Evolutionary conservation across 192 early-diverging fungal genomes (phyloP), one percentile per base, ranked within the genome.

Genomic region (Backusella psychrophila): DNA sequence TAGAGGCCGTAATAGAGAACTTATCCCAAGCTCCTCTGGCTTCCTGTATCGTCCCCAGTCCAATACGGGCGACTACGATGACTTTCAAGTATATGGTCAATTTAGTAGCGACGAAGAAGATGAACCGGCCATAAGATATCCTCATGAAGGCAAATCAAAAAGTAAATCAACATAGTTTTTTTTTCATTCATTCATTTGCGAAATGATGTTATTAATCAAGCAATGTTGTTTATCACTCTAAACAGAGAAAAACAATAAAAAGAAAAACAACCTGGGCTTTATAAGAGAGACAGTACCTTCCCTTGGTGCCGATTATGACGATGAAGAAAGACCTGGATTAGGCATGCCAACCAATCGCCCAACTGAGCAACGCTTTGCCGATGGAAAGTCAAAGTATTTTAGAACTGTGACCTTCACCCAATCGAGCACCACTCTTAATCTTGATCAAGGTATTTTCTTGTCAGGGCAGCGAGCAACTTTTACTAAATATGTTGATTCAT

Each of bases 61-160:
- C 71, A 35, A 66, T 19, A 63, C 65, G 3, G 46, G 66, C 7
- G 44, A 65, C 3, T 39, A 77, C 5, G 76, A 71, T 19, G 77
- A 78, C 49, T 78, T 78, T 52, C 66, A 26, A 73, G 41, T 78
- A 6, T 78, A 68, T 49, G 77, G 77, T 9, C 71, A 78, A 11
- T 78, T 78, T 21, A 29, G 42, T 26, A 73, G 66, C 65, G 77
- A 78, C 39, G 71, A 72, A 41, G 52, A 63, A 36, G 53, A 36
- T n/a, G 56, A 65, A 63, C 19, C 6, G 21, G 36, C 44, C 59
- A 23, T 21, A 11, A 74, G 42, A 33, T 34, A 74, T 36, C 36
- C 38, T 33, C 7, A 41, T 34, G 46, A 15, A 46, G n/a, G 12
- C 63, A 46, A 49, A 19, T 34, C 66, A 23, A 23, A 34, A 6